Conservation (phyloP, 2,329 filamentous ascomycete species). For the Elsinoe fawcettii region DNA sequence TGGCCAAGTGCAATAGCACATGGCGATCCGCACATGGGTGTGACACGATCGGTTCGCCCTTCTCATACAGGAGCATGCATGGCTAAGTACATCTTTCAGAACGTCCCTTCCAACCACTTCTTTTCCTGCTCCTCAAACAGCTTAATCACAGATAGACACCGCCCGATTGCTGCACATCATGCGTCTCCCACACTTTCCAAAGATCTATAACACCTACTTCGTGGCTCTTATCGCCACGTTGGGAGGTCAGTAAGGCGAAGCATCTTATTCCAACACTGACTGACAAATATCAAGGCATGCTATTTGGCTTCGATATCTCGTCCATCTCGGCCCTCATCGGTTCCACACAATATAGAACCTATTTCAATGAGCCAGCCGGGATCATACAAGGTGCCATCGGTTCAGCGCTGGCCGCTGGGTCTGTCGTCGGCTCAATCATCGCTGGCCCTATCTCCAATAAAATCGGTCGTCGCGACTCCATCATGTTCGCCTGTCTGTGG, state of each 20-base stretch:
- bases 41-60: no score
- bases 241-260: constrained; percentile 39
- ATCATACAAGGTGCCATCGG: constrained; percentile 44
- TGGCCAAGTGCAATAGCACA: no score
- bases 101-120: no score
- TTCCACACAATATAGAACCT: constrained; percentile 43
- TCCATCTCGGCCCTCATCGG: constrained; percentile 48
- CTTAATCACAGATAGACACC: no score
- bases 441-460: constrained; percentile 42
- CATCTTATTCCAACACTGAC: constrained; percentile 18
- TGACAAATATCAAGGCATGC: not conserved
- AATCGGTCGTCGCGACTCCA: constrained; percentile 40
- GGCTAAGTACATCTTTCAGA: no score
- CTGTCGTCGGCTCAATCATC: constrained; percentile 40
- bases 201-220: constrained; percentile 49
- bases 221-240: constrained; percentile 46
- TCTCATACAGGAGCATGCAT: no score
- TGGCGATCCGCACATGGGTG: no score
- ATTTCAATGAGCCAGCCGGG: constrained; percentile 45
- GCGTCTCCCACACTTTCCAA: constrained; percentile 32
- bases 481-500: constrained; percentile 42
- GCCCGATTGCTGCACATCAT: not conserved
- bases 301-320: constrained; percentile 50
- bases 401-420: constrained; percentile 43
- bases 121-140: no score